phyloP scores from a whole-genome alignment of 2,329 filamentous ascomycete genomes.

The Trematosphaeria pertusa region DNA sequence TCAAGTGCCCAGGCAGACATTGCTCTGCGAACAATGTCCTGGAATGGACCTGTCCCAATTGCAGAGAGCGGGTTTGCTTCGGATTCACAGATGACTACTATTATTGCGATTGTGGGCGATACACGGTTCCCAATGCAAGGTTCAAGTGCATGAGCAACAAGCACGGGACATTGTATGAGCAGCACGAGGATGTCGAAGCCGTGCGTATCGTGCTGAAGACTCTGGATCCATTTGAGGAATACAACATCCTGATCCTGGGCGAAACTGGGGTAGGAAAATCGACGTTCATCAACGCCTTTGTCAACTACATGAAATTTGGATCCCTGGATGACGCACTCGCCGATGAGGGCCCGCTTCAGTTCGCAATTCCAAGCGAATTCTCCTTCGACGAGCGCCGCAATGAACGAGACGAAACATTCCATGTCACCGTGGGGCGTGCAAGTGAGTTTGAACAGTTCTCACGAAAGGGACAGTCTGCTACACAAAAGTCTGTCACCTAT shows the following conservation, averaged over 20 bases:
- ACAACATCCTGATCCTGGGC: conserved; percentile 57
- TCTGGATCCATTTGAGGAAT: conserved; percentile 58
- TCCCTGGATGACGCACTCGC: conserved; percentile 50
- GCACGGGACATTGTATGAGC: background rate
- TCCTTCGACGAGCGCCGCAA: background rate
- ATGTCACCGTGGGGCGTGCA: too few relatives aligned
- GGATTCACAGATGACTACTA: background rate
- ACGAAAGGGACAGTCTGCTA: background rate
- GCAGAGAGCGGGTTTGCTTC: background rate
- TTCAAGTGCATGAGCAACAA: background rate
- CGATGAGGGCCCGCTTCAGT: background rate
- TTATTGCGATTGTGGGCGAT: conserved; percentile 1
- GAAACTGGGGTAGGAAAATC: conserved; percentile 60
- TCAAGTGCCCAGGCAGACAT: background rate
- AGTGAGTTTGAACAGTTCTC: too few relatives aligned
- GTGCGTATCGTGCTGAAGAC: background rate
- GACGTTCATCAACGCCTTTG: conserved; percentile 58
- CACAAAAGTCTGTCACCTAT: background rate
- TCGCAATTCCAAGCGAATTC: background rate
- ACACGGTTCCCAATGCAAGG: background rate
- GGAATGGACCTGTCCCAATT: background rate
- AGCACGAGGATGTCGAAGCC: background rate
- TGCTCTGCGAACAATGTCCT: background rate
- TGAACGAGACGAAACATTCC: background rate
- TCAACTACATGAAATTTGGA: conserved; percentile 53